Evolutionary conservation across 345 rosid genomes (phyloP).

Genomic region (Arabis hirsuta): DNA sequence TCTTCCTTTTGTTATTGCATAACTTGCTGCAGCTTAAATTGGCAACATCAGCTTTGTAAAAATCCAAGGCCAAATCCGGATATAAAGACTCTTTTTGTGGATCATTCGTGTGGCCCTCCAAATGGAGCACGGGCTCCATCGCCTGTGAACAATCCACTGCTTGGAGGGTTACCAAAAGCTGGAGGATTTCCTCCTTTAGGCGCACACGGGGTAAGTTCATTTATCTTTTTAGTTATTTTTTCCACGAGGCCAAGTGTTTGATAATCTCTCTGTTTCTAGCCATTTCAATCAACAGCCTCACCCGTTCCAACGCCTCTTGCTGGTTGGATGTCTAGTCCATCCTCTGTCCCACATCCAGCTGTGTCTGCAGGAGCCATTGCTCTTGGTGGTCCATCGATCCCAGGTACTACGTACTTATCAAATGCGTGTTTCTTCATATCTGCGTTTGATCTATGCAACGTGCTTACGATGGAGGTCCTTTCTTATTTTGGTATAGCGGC

Average conservation of each 20-base stretch:
- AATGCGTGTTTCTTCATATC: constrained; percentile 6
- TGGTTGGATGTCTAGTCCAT: constrained; percentile 96
- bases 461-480: constrained; percentile 25
- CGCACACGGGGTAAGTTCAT: constrained; percentile 80
- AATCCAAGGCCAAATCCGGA: constrained; percentile 98
- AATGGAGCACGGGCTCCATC: constrained; percentile 98
- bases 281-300: constrained; percentile 85
- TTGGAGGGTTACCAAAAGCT: constrained; percentile 82
- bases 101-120: constrained; percentile 96
- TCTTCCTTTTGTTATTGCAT: constrained; percentile 23
- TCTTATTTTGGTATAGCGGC: constrained; percentile 53
- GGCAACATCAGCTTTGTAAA: constrained; percentile 99
- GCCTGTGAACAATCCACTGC: constrained; percentile 83
- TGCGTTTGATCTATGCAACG: constrained; percentile 14
- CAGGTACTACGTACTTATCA: constrained; percentile 51
- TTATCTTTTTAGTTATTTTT: neutral
- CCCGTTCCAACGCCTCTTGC: constrained; percentile 89
- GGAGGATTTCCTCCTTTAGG: constrained; percentile 96
- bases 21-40: constrained; percentile 77
- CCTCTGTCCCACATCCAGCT: constrained; percentile 80
- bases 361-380: constrained; percentile 86
- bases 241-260: constrained; percentile 27
- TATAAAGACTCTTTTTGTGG: constrained; percentile 96
- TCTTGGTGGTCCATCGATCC: constrained; percentile 81
- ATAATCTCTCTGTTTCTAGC: constrained; percentile 58